These are phyloP conservation scores for Cordyceps cicadae DNA, from an alignment of 2,329 filamentous ascomycete species.

Conservation along the genomic window DNA sequence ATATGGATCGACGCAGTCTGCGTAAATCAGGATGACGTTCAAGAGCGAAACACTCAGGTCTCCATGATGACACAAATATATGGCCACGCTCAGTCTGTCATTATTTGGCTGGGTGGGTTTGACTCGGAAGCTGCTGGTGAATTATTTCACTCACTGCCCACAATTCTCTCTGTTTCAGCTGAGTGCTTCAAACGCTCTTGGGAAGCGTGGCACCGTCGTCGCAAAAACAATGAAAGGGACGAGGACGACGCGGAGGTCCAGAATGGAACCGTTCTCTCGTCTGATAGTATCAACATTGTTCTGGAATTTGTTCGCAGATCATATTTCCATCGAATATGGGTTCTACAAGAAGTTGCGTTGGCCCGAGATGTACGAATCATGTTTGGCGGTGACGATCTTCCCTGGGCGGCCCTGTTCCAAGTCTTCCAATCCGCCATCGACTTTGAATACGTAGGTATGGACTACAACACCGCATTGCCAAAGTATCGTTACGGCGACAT, in stretches of 20 bases:
- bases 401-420: not conserved
- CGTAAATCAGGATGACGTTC: slow-evolving; percentile 14
- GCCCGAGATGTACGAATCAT: slow-evolving; percentile 10
- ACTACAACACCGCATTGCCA: slow-evolving; percentile 1
- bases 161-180: not conserved
- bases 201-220: slow-evolving; percentile 7
- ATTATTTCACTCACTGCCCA: slow-evolving; percentile 1
- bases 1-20: slow-evolving; percentile 17
- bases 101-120: slow-evolving; percentile 11
- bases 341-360: slow-evolving; percentile 15
- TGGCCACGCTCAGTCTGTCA: slow-evolving; percentile 5
- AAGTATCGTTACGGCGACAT: slow-evolving; percentile 10
- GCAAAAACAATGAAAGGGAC: not conserved
- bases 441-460: slow-evolving; percentile 3
- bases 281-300: not conserved
- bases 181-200: slow-evolving; percentile 10
- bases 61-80: slow-evolving; percentile 16
- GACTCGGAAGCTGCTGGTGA: not conserved
- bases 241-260: slow-evolving; percentile 10
- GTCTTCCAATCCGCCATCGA: slow-evolving; percentile 9
- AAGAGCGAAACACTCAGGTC: slow-evolving; percentile 14
- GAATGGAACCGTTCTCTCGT: not conserved
- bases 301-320: slow-evolving; percentile 5
- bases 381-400: slow-evolving; percentile 12
- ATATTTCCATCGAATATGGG: slow-evolving; percentile 17